Percentiles rank a stretch among this genome's conserved stretches.
These are phyloP conservation scores for Exophiala viscosa DNA, from an alignment of 2,329 filamentous ascomycete species.

Conservation along the genomic window DNA sequence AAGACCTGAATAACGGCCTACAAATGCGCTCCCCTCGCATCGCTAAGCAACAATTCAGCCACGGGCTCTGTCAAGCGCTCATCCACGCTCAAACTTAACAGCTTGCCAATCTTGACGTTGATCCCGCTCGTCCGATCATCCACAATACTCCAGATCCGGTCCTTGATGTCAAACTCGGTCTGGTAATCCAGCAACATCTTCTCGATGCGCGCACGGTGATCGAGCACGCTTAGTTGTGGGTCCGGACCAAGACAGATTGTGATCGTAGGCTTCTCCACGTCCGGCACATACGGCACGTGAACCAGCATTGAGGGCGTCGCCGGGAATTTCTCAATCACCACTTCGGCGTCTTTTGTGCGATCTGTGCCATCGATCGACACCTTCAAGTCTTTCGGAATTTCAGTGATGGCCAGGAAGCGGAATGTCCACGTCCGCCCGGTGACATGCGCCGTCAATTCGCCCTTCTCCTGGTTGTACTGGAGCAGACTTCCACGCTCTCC, in stretches of 20 bases:
- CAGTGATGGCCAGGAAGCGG: slow-evolving; percentile 23
- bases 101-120: slow-evolving; percentile 24
- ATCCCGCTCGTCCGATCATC: slow-evolving; percentile 14
- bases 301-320: slow-evolving; percentile 24
- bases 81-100: slow-evolving; percentile 29
- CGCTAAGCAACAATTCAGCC: slow-evolving; percentile 30
- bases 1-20: not conserved
- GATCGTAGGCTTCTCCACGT: slow-evolving; percentile 34
- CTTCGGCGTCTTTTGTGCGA: slow-evolving; percentile 18
- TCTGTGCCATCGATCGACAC: slow-evolving; percentile 24
- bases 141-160: slow-evolving; percentile 30
- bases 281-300: slow-evolving; percentile 10
- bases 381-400: slow-evolving; percentile 21
- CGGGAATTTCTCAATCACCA: slow-evolving; percentile 20
- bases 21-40: slow-evolving; percentile 21
- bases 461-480: slow-evolving; percentile 23
- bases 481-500: slow-evolving; percentile 30
- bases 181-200: slow-evolving; percentile 28
- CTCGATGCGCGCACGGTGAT: slow-evolving; percentile 25
- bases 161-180: slow-evolving; percentile 31
- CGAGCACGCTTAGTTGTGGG: slow-evolving; percentile 29
- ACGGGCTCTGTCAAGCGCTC: slow-evolving; percentile 30
- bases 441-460: slow-evolving; percentile 20
- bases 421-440: slow-evolving; percentile 24
- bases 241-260: slow-evolving; percentile 37